Conservation (phyloP, 2,329 filamentous ascomycete species). For the Albifimbria verrucaria region DNA sequence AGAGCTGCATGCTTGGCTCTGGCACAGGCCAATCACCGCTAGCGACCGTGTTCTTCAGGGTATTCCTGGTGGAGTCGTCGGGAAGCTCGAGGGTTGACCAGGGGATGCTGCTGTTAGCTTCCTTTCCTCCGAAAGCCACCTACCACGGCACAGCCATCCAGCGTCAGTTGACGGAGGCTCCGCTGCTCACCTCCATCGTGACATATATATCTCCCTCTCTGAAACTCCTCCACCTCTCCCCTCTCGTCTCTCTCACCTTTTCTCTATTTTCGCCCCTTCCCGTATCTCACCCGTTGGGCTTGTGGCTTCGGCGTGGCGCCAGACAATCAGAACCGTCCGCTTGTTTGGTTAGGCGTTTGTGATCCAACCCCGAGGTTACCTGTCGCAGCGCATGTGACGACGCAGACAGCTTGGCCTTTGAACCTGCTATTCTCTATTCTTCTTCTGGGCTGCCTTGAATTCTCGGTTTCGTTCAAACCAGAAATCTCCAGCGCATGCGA, state of each 20-base stretch:
- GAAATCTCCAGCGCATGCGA: neutral
- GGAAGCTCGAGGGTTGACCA: conserved; percentile 4
- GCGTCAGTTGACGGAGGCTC: conserved; percentile 8
- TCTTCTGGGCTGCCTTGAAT: neutral
- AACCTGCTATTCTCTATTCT: neutral
- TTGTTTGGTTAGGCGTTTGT: conserved; percentile 1
- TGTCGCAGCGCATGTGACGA: conserved; percentile 4
- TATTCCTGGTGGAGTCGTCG: neutral
- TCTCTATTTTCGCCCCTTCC: conserved; percentile 1
- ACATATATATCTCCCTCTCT: too few species aligned
- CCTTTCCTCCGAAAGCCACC: neutral
- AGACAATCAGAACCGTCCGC: too few species aligned
- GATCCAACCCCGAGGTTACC: conserved; percentile 2
- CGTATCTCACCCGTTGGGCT: too few species aligned
- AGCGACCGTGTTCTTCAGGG: neutral
- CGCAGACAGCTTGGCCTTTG: neutral
- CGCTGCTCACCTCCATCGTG: neutral
- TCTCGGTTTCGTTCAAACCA: too few species aligned
- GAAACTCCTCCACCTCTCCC: conserved; percentile 3
- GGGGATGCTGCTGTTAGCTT: neutral
- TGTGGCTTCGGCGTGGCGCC: too few species aligned
- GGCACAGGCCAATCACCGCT: neutral
- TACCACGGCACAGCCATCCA: neutral
- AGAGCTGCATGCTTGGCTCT: neutral
- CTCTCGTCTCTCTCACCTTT: neutral